A percentile compares a stretch with the other conserved stretches of the same genome.
Evolutionary conservation across 2,329 filamentous ascomycete genomes (phyloP).

Genomic region (Penicillium sp.): DNA sequence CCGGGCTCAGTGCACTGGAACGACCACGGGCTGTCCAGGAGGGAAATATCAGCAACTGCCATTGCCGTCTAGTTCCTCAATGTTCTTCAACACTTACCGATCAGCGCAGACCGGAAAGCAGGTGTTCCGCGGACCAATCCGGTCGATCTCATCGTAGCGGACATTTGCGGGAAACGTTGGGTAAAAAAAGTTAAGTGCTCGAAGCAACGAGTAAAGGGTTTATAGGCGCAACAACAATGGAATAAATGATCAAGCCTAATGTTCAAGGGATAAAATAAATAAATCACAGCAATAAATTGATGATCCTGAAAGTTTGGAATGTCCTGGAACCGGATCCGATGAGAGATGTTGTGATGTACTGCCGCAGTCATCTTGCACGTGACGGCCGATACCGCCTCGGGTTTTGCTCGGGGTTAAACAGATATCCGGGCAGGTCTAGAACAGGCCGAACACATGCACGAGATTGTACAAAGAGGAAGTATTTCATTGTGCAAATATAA

Average conservation of each 20-base stretch:
- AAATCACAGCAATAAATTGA: constrained; percentile 2
- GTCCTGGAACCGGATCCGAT: constrained; percentile 9
- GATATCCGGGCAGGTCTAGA: not conserved
- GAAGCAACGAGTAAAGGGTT: constrained; percentile 22
- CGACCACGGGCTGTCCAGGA: constrained; percentile 33
- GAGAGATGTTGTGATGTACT: constrained; percentile 21
- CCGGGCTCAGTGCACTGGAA: constrained; percentile 31
- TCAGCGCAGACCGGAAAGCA: constrained; percentile 32
- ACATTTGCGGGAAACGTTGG: constrained; percentile 37
- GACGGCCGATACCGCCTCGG: constrained; percentile 21
- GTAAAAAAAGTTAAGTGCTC: constrained; percentile 24
- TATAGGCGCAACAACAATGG: constrained; percentile 17
- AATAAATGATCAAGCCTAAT: constrained; percentile 1
- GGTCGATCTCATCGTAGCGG: constrained; percentile 42
- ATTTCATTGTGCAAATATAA: not conserved
- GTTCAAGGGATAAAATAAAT: constrained; percentile 9
- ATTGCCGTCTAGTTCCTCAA: not conserved
- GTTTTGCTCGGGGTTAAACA: constrained; percentile 15
- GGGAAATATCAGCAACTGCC: constrained; percentile 1
- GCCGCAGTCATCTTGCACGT: constrained; percentile 24
- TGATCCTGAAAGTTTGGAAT: constrained; percentile 7
- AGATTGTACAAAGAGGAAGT: not conserved
- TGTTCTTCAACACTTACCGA: constrained; percentile 23
- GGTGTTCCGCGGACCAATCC: constrained; percentile 39
- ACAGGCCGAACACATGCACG: not conserved